These are phyloP conservation scores for Collybiopsis confluens DNA, from an alignment of 768 basidiomycete genomes.

Conservation along the genomic window DNA sequence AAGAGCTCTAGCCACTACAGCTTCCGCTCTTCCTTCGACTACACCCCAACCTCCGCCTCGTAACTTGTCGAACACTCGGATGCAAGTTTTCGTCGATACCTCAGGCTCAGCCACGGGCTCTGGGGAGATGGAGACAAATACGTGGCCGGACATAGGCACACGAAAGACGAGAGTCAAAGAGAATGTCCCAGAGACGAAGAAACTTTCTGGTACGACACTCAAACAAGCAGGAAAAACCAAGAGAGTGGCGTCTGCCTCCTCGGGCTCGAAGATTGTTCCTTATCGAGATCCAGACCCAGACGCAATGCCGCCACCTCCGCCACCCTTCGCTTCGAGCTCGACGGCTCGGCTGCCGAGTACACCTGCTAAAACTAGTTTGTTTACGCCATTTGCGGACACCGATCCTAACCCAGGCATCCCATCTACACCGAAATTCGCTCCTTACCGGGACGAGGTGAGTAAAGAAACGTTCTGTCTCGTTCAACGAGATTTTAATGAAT, in stretches of 20 bases:
- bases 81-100: constrained; percentile 75
- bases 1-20: constrained; percentile 38
- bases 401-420: constrained; percentile 23
- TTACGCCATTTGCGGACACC: constrained; percentile 17
- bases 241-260: constrained; percentile 41
- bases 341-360: constrained; percentile 24
- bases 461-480: constrained; percentile 10
- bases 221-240: constrained; percentile 57
- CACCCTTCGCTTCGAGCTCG: constrained; percentile 17
- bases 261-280: constrained; percentile 54
- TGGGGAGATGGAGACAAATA: constrained; percentile 36
- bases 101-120: constrained; percentile 45
- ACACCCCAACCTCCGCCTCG: constrained; percentile 14
- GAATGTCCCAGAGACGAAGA: constrained; percentile 67
- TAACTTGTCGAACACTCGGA: constrained; percentile 47
- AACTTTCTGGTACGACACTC: constrained; percentile 62
- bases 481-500: constrained; percentile 4
- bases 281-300: constrained; percentile 59
- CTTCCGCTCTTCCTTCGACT: constrained; percentile 29
- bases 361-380: constrained; percentile 22
- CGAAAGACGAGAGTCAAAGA: constrained; percentile 78
- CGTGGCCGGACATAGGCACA: constrained; percentile 73
- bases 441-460: constrained; percentile 70
- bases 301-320: constrained; percentile 40
- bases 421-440: constrained; percentile 57